Base-by-base conservation (phyloP, 2,329 filamentous ascomycete genomes). In the Colletotrichum sp. region DNA sequence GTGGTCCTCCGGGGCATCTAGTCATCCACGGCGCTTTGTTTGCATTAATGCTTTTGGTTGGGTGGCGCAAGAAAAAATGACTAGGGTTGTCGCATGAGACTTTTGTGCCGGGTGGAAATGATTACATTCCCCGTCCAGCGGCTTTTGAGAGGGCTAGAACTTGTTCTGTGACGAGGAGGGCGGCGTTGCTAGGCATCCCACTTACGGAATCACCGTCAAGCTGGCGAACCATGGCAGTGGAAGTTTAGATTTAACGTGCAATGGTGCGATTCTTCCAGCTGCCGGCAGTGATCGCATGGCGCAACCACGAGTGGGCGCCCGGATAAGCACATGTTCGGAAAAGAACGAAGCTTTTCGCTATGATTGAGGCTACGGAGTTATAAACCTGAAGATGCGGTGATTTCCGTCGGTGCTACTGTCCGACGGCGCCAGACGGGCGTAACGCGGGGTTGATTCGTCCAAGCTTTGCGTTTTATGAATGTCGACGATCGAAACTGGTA, bases 1-100 rank as follows among this genome's bases (percentile, higher is more conserved):
- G 70, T 18, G 70, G 70, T 18, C 70, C 70, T 2, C 48, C 61
- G 3, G 70, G 70, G 6, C 61, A 72, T 43, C 52, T 72, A 3
- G 7, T 67, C 3, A 67, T 59, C 24, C 30, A 77, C 7, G 24
- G 15, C 9, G 10, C 48, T 7, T 55, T 66, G 4, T 60, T 66
- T 7, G 34, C n/a, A 30, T 24, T 28, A 2, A 16, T 72, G 30
- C 18, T 60, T 16, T 43, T 24, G 48, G 70, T 34, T 59, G 61
- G 61, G 24, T 70, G 34, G 55, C 26, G 34, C 5, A 57, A 36
- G 9, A 24, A 30, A 6, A 5, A 16, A 28, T 69, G 39, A 66
- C 3, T 18, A 24, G 16, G 13, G 16, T 52, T 15, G 8, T 8
- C 3, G 24, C 7, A 18, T 9, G 55, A 59, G 15, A 59, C 55